Percentiles rank a stretch among this genome's conserved stretches.
phyloP scores from a whole-genome alignment of 208 protist species.

The Willaertia magna region DNA sequence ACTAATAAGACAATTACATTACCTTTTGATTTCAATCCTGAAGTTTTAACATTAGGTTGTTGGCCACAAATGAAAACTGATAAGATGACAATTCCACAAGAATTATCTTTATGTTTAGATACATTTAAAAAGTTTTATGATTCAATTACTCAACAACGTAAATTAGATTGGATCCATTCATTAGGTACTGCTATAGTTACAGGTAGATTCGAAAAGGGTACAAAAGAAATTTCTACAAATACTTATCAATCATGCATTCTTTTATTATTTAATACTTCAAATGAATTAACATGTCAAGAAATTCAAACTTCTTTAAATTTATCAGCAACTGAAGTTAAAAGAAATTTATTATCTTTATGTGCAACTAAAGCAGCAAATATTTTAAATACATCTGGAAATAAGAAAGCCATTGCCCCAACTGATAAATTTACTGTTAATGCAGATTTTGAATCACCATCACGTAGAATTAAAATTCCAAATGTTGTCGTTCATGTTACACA shows the following conservation, averaged over 20 bases:
- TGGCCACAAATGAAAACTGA: constrained; percentile 46
- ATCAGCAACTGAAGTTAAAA: constrained; percentile 35
- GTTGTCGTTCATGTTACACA: neutral
- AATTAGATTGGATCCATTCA: constrained; percentile 47
- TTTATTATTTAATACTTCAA: constrained; percentile 46
- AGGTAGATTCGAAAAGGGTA: neutral
- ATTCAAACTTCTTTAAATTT: constrained; percentile 24
- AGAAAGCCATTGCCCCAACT: neutral
- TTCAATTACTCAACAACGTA: constrained; percentile 36
- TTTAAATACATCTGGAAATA: neutral
- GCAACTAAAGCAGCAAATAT: neutral
- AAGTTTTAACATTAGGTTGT: constrained; percentile 58
- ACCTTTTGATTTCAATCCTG: constrained; percentile 35
- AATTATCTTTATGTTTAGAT: constrained; percentile 32
- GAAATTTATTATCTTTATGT: constrained; percentile 33
- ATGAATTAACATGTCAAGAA: constrained; percentile 34
- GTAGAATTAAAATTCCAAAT: constrained; percentile 10
- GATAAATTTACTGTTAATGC: neutral
- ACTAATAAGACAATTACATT: neutral
- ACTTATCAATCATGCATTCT: constrained; percentile 53
- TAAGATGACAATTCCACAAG: constrained; percentile 31
- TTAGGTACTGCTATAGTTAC: constrained; percentile 23
- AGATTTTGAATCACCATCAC: neutral
- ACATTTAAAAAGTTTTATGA: constrained; percentile 53
- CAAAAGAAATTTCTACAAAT: constrained; percentile 41